A percentile compares a stretch with the other conserved stretches of the same genome.
Evolutionary conservation across 768 basidiomycete genomes (phyloP).

Genomic region (Mycena floridula): DNA sequence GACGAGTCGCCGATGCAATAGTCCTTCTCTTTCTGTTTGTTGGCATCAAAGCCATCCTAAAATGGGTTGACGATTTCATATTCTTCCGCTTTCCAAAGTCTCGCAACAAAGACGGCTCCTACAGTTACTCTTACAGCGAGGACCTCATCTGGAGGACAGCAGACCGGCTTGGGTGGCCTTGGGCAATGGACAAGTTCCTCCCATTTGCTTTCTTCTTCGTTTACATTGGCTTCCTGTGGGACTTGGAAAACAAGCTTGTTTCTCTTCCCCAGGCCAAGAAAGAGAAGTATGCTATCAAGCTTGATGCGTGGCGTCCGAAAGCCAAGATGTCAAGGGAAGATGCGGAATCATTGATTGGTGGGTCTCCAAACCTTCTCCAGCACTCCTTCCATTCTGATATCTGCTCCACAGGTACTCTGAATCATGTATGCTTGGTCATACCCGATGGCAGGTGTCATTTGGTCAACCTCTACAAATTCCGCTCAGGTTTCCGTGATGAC

Average conservation of each 20-base stretch:
- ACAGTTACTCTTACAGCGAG: slow-evolving; percentile 13
- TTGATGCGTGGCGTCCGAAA: not conserved
- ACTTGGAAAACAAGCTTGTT: slow-evolving; percentile 9
- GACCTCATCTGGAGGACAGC: slow-evolving; percentile 19
- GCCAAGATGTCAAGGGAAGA: not conserved
- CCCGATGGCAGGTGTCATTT: not conserved
- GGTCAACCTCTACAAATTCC: not conserved
- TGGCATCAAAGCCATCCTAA: slow-evolving; percentile 15
- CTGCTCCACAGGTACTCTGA: not conserved
- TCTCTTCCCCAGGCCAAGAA: slow-evolving; percentile 9
- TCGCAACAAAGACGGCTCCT: not conserved
- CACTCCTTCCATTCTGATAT: not conserved
- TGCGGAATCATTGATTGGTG: not conserved
- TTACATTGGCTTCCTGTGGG: slow-evolving; percentile 18
- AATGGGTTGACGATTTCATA: slow-evolving; percentile 32
- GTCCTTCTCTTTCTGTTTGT: slow-evolving; percentile 12
- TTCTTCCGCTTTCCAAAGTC: slow-evolving; percentile 19
- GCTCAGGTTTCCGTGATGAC: too few species aligned
- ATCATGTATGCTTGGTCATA: not conserved
- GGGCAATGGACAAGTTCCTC: slow-evolving; percentile 23
- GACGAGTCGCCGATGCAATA: slow-evolving; percentile 23
- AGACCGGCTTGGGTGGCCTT: slow-evolving; percentile 24
- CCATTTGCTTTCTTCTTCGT: slow-evolving; percentile 15
- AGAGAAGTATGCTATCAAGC: slow-evolving; percentile 7
- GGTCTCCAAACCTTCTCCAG: too few species aligned